A percentile compares a stretch with the other conserved stretches of the same genome.
Evolutionary conservation across 768 basidiomycete genomes (phyloP).

Genomic region (Thelephora ganbajun): DNA sequence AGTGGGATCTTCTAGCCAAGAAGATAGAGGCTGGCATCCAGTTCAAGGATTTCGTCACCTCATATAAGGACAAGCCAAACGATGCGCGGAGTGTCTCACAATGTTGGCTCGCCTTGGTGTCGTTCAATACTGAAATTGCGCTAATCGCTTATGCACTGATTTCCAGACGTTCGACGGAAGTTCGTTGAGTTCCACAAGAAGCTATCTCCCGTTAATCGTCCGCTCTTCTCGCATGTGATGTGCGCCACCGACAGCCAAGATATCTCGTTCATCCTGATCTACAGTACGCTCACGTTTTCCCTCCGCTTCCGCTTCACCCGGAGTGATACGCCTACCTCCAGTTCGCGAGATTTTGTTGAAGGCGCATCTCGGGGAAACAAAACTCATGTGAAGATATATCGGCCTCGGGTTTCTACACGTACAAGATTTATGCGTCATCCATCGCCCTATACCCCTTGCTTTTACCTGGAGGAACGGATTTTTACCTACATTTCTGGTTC

Average conservation of each 20-base stretch:
- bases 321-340: too few species aligned
- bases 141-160: not conserved
- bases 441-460: too few species aligned
- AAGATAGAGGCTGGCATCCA: conserved; percentile 27
- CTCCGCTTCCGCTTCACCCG: too few species aligned
- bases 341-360: too few species aligned
- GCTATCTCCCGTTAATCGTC: conserved; percentile 30
- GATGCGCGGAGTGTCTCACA: conserved; percentile 34
- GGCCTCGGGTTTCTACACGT: too few species aligned
- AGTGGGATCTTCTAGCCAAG: conserved; percentile 41
- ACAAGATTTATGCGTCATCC: too few species aligned
- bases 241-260: conserved; percentile 40
- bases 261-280: conserved; percentile 31
- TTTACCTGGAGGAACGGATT: too few species aligned
- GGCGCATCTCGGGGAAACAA: too few species aligned
- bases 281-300: conserved; percentile 24
- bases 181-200: conserved; percentile 36
- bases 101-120: conserved; percentile 24
- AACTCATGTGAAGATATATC: too few species aligned
- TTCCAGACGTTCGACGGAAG: conserved; percentile 36
- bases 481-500: too few species aligned
- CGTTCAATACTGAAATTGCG: not conserved
- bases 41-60: conserved; percentile 41
- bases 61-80: conserved; percentile 38
- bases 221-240: conserved; percentile 39